Evolutionary conservation across 2,329 filamentous ascomycete species (phyloP).

Genomic region (Blastomyces emzantsi): DNA sequence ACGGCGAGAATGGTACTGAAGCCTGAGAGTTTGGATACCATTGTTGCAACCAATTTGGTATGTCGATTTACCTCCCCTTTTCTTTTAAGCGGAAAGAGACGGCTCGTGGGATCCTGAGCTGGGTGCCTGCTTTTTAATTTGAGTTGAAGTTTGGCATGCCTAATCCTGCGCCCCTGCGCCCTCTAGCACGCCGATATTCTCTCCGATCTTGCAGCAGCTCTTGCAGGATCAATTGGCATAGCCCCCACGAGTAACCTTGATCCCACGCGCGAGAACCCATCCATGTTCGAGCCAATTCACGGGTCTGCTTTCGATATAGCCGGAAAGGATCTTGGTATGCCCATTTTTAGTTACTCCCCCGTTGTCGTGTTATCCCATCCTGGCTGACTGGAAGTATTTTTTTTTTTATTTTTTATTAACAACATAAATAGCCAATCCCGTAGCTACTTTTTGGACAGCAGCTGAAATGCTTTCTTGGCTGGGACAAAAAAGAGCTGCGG

Average conservation of each 20-base stretch:
- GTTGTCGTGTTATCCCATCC: neutral
- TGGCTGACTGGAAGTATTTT: neutral
- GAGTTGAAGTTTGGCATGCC: neutral
- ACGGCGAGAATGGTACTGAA: constrained; percentile 47
- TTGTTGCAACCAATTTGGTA: constrained; percentile 45
- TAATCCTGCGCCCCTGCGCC: constrained; percentile 14
- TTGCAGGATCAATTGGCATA: constrained; percentile 63
- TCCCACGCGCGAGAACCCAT: constrained; percentile 51
- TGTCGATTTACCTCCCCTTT: neutral
- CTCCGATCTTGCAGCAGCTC: constrained; percentile 59
- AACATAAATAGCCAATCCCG: constrained; percentile 45
- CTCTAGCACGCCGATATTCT: constrained; percentile 53
- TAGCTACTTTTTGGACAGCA: constrained; percentile 60
- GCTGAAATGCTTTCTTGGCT: constrained; percentile 60
- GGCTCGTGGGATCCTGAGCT: neutral
- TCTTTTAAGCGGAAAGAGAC: neutral
- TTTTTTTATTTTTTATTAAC: neutral
- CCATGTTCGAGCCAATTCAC: constrained; percentile 57
- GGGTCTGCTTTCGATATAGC: constrained; percentile 57
- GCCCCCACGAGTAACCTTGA: constrained; percentile 62
- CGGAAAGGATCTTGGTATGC: constrained; percentile 44
- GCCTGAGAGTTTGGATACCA: constrained; percentile 43
- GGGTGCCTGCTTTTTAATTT: neutral
- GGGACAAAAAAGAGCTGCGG: constrained; percentile 50
- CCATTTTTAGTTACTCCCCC: neutral